Base-by-base conservation (phyloP, 192 early-diverging fungal genomes). In the Coemansia sp. region DNA sequence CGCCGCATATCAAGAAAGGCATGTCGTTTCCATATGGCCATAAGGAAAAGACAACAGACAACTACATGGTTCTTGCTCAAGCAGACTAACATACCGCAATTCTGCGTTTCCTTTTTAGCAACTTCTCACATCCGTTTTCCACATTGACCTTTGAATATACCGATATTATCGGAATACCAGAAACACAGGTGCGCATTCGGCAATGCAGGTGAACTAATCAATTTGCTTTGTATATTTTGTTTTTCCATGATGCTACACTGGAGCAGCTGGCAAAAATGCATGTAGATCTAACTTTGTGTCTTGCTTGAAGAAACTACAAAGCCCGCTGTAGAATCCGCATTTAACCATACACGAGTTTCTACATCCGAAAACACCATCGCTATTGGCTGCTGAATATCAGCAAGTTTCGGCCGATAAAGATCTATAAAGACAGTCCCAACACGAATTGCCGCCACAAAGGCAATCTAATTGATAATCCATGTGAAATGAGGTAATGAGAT, bases 21-120 rank as follows among this genome's bases (percentile, higher is more conserved):
- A 84, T 84, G 83, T 59, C 70, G 34, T 84, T 79, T 33, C 61
- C 72, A 3, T 84, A 70, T 26, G 75, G 67, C 51, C 77, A 75
- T 61, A 84, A 84, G 64, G 83, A 84, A 63, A 46, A 66, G 12
- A 53, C 51, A 1, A 69, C 75, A 7, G 60, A 71, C 62, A 60
- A 70, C 7, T 84, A 84, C 45, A 70, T 78, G 75, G 71, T 84
- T 2, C 61, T 84, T n/a, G 72, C 75, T 16, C 81, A 76, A 35
- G 70, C 68, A 9, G 58, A 72, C 20, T 72, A 51, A 56, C 7
- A 26, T 15, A 15, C 39, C 16, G 34, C 16, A 28, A 33, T 33
- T 37, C 23, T 37, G 4, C 16, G 40, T 13, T 30, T 34, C 34
- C 4, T 25, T 20, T 51, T 7, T 51, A 43, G 40, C 40, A 43